Percentiles rank a stretch among this genome's conserved stretches.
phyloP scores from a whole-genome alignment of 2,329 filamentous ascomycete genomes.

The Penicillium oxalicum region DNA sequence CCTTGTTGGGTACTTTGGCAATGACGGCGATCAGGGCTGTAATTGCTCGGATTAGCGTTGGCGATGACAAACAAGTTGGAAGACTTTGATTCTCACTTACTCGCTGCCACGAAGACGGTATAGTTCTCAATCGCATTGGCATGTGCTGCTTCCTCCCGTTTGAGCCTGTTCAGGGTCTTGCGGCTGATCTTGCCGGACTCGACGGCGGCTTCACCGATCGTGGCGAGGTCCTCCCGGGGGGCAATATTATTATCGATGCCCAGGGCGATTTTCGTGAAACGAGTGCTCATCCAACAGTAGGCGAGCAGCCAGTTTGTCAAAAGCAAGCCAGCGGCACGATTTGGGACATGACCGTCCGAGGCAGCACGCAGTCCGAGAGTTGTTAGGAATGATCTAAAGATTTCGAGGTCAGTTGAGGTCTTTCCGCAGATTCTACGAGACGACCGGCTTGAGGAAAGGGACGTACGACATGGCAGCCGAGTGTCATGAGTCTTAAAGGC shows the following conservation, averaged over 20 bases:
- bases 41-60: too few relatives aligned
- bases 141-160: constrained; percentile 33
- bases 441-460: too few relatives aligned
- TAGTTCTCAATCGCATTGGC: constrained; percentile 33
- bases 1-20: constrained; percentile 29
- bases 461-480: too few relatives aligned
- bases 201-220: constrained; percentile 33
- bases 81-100: constrained; percentile 12
- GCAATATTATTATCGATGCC: constrained; percentile 36
- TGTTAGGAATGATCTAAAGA: constrained; percentile 16
- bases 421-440: too few relatives aligned
- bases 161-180: constrained; percentile 30
- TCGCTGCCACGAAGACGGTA: constrained; percentile 33
- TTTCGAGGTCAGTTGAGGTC: too few relatives aligned
- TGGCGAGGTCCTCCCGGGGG: constrained; percentile 35
- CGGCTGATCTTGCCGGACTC: constrained; percentile 33
- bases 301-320: constrained; percentile 38
- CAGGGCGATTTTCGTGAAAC: constrained; percentile 26
- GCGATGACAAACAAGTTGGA: too few relatives aligned
- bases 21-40: constrained; percentile 32
- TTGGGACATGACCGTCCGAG: constrained; percentile 13
- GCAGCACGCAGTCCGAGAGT: constrained; percentile 20
- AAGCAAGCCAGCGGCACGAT: constrained; percentile 29
- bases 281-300: constrained; percentile 33
- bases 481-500: too few relatives aligned